These are phyloP conservation scores for Candida easanensis DNA, from an alignment of 805 yeast genomes.

Conservation along the genomic window DNA sequence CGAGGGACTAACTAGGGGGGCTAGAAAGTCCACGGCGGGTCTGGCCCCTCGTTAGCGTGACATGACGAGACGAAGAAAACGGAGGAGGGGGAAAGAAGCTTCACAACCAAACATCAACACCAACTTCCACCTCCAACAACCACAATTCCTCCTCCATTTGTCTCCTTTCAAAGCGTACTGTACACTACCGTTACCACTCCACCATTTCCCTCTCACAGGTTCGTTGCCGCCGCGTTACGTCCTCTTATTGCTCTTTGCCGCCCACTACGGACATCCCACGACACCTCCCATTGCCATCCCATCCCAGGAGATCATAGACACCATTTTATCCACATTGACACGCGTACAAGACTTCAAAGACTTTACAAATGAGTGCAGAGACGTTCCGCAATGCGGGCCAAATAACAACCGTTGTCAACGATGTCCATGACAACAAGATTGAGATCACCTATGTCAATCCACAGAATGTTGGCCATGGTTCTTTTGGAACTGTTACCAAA, in stretches of 20 bases:
- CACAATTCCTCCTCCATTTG: too few relatives aligned
- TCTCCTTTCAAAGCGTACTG: too few relatives aligned
- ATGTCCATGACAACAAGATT: constrained; percentile 18
- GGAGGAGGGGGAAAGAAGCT: too few relatives aligned
- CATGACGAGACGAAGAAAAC: neutral
- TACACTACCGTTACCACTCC: too few relatives aligned
- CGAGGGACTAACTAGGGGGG: neutral
- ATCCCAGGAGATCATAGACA: neutral
- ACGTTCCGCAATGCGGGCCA: neutral
- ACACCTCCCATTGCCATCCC: too few relatives aligned
- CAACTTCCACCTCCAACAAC: too few relatives aligned
- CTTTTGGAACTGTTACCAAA: constrained; percentile 98
- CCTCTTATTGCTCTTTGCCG: too few relatives aligned
- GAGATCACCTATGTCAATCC: constrained; percentile 75
- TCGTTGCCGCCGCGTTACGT: too few relatives aligned
- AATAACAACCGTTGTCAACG: constrained; percentile 12
- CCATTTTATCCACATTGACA: neutral
- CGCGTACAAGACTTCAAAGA: neutral
- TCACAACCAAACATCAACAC: too few relatives aligned
- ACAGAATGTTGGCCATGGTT: constrained; percentile 96
- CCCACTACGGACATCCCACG: too few relatives aligned
- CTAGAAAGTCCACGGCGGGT: neutral
- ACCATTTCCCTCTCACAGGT: too few relatives aligned
- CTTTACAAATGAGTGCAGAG: neutral
- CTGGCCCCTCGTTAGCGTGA: neutral